phyloP scores from a whole-genome alignment of 2,329 filamentous ascomycete genomes.

The Ophiostoma tasmaniense region DNA sequence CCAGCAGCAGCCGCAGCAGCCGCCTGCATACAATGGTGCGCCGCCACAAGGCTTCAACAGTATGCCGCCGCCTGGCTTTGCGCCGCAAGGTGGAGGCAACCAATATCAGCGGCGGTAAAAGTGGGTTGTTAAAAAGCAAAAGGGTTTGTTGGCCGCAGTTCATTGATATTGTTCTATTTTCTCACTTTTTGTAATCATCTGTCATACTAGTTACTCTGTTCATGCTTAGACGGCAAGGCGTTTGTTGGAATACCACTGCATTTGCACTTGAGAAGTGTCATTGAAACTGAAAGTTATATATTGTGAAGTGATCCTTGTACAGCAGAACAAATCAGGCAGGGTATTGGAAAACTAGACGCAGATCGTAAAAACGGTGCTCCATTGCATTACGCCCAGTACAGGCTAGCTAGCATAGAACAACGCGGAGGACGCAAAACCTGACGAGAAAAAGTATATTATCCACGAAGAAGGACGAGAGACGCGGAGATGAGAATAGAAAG shows the following conservation, averaged over 20 bases:
- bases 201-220: conserved; percentile 1
- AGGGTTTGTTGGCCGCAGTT: not conserved
- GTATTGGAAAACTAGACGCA: conserved; percentile 1
- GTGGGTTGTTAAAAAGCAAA: not conserved
- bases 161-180: not conserved
- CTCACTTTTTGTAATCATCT: not conserved
- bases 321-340: not conserved
- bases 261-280: not conserved
- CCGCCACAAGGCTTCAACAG: conserved; percentile 15
- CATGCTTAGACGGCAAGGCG: conserved; percentile 11
- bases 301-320: not conserved
- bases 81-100: not conserved
- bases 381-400: not conserved
- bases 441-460: conserved; percentile 4
- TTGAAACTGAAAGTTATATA: not conserved
- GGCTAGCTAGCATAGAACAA: conserved; percentile 14
- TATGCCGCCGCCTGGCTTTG: conserved; percentile 34
- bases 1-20: conserved; percentile 15
- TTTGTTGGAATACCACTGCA: conserved; percentile 8
- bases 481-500: not conserved
- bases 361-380: conserved; percentile 6
- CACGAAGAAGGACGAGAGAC: not conserved
- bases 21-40: not conserved
- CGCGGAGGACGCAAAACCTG: conserved; percentile 9
- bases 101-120: conserved; percentile 20